Conservation (phyloP, 1,139 yeast genomes). For the Arxiozyma bovina region DNA sequence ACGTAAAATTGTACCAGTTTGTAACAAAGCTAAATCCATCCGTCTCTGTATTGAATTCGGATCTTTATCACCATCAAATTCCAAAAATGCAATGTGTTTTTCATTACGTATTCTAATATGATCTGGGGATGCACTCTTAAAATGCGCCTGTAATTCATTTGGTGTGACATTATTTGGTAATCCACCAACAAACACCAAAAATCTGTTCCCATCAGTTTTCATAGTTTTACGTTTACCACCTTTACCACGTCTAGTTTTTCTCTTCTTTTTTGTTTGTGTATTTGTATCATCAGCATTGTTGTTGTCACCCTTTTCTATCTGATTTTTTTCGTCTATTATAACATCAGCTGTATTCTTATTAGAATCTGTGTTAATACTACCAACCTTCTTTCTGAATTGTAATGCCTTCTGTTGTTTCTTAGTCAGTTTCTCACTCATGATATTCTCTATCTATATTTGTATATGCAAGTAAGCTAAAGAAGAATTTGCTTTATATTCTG, state of each 20-base stretch:
- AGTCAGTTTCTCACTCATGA: constrained; percentile 41
- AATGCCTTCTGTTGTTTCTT: constrained; percentile 76
- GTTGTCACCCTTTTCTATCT: constrained; percentile 15
- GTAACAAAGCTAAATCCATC: constrained; percentile 71
- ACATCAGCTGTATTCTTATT: background rate
- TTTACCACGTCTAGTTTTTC: constrained; percentile 72
- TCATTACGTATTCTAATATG: constrained; percentile 68
- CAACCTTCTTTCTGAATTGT: constrained; percentile 39
- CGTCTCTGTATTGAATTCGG: constrained; percentile 59
- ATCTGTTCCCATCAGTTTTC: constrained; percentile 52
- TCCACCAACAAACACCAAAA: constrained; percentile 85
- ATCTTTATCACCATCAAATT: constrained; percentile 52
- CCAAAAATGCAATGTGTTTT: constrained; percentile 89
- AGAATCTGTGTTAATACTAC: background rate
- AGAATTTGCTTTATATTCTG: too few species aligned
- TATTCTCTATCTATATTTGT: background rate
- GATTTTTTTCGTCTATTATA: background rate
- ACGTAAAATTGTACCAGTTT: constrained; percentile 66
- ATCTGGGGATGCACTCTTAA: constrained; percentile 65
- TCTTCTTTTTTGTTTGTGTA: constrained; percentile 46
- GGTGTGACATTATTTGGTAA: constrained; percentile 65
- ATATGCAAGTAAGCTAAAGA: too few species aligned
- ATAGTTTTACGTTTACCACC: constrained; percentile 48
- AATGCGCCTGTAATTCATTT: constrained; percentile 61
- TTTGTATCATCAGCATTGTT: constrained; percentile 18